Base-by-base conservation (phyloP, 2,329 filamentous ascomycete species). In the Magnaporthiopsis incrustans region DNA sequence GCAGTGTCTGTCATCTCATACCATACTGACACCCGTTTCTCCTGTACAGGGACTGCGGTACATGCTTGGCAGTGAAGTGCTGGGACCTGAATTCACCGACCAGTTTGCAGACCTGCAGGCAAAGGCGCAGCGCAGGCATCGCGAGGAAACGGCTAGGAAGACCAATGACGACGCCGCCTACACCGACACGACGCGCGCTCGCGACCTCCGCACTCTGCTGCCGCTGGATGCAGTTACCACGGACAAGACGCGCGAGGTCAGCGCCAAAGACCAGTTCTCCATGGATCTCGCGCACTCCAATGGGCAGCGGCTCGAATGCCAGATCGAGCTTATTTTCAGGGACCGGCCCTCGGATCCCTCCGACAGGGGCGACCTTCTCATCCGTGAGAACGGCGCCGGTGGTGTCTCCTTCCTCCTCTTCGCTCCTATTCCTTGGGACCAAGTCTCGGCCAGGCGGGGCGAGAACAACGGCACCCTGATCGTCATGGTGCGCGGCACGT, bases 241-340 rank as follows among this genome's bases (percentile, higher is more conserved):
- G 64, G 88, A 97, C 71, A 82, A 85, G n/a, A 83, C 79, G 56
- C 87, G 92, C 64, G 91, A 93, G 71, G 96, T 99, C 57, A 88
- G 86, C 67, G 93, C 94, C 59, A 89, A 96, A 71, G 95, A 99
- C 74, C 87, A 89, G 69, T 99, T 99, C 73, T 89, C 90, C 65
- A 81, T 99, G 69, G 89, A 93, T 66, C 77, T 99, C 18, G 82
- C 85, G 62, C 95, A 99, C 74, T 96, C 94, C 1, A 97, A 86
- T 71, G 93, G 94, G 2, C 94, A 98, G 73, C 83, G 92, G 66
- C 82, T 99, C 59, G 91, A 92, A 70, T 97, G 95, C 72, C 90
- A 90, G 69, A 86, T 97, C 22, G 95, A 99, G 73, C 74, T 99
- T 35, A 82, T 98, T 18, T 84, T 94, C 68, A 86, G 95, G 71